A percentile compares a stretch with the other conserved stretches of the same genome.
Conservation (phyloP, 805 yeast species). For the Candida adriatica region DNA sequence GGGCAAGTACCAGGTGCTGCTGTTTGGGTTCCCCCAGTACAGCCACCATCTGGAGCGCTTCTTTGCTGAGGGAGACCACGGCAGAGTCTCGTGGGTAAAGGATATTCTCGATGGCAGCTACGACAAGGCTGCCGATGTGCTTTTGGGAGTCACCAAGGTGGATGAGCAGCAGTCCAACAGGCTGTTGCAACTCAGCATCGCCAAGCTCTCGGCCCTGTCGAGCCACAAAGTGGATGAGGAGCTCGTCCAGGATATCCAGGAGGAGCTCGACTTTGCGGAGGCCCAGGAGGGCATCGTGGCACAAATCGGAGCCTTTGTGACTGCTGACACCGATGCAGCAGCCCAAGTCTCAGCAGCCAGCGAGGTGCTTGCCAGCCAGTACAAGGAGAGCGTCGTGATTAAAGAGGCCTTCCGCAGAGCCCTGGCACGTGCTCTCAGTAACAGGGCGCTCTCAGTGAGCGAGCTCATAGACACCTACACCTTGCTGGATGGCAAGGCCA, state of each 20-base stretch:
- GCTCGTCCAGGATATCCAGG: constrained; percentile 39
- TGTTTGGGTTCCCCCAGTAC: constrained; percentile 51
- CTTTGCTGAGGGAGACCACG: constrained; percentile 40
- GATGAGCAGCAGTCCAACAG: constrained; percentile 40
- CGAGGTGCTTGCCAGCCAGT: constrained; percentile 17
- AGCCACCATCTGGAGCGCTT: constrained; percentile 43
- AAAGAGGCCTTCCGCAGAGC: constrained; percentile 22
- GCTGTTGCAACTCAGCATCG: constrained; percentile 57
- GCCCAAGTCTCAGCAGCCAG: constrained; percentile 21
- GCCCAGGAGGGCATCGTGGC: constrained; percentile 37
- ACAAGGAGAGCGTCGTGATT: constrained; percentile 20
- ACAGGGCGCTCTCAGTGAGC: constrained; percentile 32
- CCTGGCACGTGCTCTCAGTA: constrained; percentile 27
- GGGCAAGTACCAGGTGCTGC: constrained; percentile 44
- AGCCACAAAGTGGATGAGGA: constrained; percentile 16
- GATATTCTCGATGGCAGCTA: constrained; percentile 48
- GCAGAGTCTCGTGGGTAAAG: constrained; percentile 66
- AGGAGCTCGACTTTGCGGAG: constrained; percentile 39
- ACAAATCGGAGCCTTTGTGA: constrained; percentile 24
- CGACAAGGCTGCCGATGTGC: constrained; percentile 39
- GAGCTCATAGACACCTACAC: constrained; percentile 50
- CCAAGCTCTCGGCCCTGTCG: constrained; percentile 59
- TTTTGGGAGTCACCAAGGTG: constrained; percentile 36
- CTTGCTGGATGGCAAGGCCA: constrained; percentile 31
- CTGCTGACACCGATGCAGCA: constrained; percentile 25